A percentile compares a stretch with the other conserved stretches of the same genome.
Conservation (phyloP, 768 basidiomycete species). For the Pleurotus ostreatus region DNA sequence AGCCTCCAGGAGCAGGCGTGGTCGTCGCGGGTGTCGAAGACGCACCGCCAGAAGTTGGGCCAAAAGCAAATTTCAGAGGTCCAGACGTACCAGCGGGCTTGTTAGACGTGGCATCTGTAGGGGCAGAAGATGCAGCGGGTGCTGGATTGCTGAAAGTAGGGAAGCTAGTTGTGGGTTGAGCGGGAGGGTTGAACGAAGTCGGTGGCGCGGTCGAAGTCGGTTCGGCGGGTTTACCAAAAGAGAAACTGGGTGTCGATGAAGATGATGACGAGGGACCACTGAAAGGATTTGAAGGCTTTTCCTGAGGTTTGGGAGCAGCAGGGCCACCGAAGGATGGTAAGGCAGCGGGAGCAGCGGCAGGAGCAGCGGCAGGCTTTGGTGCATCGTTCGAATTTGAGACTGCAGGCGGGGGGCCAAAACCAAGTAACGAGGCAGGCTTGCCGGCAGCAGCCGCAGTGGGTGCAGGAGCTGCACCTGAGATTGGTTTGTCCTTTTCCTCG, state of each 20-base stretch:
- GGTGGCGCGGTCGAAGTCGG: constrained; percentile 10
- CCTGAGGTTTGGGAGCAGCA: constrained; percentile 19
- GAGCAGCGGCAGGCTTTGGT: constrained; percentile 8
- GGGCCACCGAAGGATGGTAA: constrained; percentile 8
- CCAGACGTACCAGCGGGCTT: constrained; percentile 11
- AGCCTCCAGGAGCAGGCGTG: constrained; percentile 5
- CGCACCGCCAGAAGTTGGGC: background rate
- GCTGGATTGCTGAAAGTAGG: background rate
- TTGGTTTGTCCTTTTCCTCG: background rate
- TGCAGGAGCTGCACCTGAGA: constrained; percentile 18
- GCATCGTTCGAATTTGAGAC: constrained; percentile 7
- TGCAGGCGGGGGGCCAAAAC: constrained; percentile 16
- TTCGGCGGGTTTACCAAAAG: constrained; percentile 14
- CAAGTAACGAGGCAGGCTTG: constrained; percentile 9
- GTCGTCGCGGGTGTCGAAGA: background rate
- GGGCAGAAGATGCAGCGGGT: background rate
- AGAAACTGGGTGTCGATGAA: background rate
- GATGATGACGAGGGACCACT: background rate
- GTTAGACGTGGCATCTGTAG: constrained; percentile 3
- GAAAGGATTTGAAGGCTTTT: constrained; percentile 7
- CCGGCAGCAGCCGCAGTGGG: too few relatives aligned
- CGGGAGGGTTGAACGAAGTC: constrained; percentile 4
- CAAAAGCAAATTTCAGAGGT: constrained; percentile 6
- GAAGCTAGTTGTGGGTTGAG: background rate
- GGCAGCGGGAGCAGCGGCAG: background rate